Conservation (phyloP, 2,329 filamentous ascomycete genomes). For the Alternaria brassicae region DNA sequence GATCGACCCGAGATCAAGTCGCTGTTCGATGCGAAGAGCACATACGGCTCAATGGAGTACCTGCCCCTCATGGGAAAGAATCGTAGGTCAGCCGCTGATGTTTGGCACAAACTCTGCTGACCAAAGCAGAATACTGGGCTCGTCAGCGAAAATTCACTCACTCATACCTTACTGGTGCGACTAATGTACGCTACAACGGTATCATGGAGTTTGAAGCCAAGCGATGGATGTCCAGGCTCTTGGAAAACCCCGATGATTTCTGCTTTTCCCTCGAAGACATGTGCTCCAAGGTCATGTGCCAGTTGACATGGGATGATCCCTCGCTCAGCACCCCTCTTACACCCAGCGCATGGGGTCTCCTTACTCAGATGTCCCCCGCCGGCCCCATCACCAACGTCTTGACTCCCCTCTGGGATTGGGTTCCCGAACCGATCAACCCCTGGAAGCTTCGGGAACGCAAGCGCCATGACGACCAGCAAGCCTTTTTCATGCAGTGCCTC, state of each 20-base stretch:
- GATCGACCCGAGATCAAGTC: constrained; percentile 60
- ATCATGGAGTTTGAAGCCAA: constrained; percentile 63
- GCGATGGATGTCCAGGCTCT: constrained; percentile 59
- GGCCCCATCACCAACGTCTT: constrained; percentile 65
- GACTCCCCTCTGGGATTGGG: constrained; percentile 60
- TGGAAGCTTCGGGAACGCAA: constrained; percentile 63
- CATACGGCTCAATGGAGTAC: constrained; percentile 63
- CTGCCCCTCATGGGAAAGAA: constrained; percentile 65
- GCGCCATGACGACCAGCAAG: constrained; percentile 61
- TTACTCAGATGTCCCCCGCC: constrained; percentile 65
- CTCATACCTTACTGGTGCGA: constrained; percentile 57
- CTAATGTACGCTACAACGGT: constrained; percentile 55
- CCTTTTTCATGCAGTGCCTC: constrained; percentile 61
- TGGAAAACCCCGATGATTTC: constrained; percentile 61
- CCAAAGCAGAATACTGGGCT: constrained; percentile 58
- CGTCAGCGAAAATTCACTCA: constrained; percentile 63
- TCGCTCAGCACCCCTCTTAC: constrained; percentile 58
- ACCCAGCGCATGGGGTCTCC: constrained; percentile 62
- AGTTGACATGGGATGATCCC: constrained; percentile 62
- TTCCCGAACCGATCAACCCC: constrained; percentile 59
- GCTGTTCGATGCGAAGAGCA: constrained; percentile 63
- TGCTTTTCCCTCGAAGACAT: constrained; percentile 62
- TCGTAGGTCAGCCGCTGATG: constrained; percentile 48
- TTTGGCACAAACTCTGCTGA: constrained; percentile 14
- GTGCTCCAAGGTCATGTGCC: constrained; percentile 65